Evolutionary conservation across 768 basidiomycete species (phyloP).

Genomic region (Xerocomus potaroensis): DNA sequence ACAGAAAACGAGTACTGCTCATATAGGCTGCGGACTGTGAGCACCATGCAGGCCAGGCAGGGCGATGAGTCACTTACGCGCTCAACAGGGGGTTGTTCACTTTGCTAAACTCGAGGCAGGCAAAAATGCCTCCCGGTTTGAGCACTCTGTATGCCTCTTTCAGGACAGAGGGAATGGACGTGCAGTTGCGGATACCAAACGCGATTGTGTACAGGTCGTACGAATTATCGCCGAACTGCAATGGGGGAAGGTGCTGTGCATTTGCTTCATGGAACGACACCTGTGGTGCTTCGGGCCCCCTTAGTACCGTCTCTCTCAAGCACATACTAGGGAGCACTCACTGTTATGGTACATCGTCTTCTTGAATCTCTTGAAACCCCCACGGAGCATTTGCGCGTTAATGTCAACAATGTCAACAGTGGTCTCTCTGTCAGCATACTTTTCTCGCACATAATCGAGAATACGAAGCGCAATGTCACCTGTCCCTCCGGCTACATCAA

Average conservation of each 20-base stretch:
- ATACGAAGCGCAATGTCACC: conserved; percentile 96
- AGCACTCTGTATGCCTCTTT: conserved; percentile 89
- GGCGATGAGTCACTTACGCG: conserved; percentile 52
- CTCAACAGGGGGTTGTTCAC: conserved; percentile 84
- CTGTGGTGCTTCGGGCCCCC: conserved; percentile 67
- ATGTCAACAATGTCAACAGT: conserved; percentile 90
- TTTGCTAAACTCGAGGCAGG: conserved; percentile 94
- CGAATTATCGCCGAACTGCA: conserved; percentile 71
- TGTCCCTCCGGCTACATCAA: conserved; percentile 97
- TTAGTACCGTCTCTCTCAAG: conserved; percentile 4
- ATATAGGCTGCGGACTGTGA: conserved; percentile 58
- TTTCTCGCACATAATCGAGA: conserved; percentile 84
- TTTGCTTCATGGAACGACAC: conserved; percentile 91
- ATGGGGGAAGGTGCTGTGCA: conserved; percentile 70
- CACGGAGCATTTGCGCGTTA: conserved; percentile 92
- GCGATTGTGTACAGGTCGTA: conserved; percentile 98
- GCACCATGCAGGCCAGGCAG: background rate
- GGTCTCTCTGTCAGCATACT: conserved; percentile 86
- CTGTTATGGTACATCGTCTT: conserved; percentile 99
- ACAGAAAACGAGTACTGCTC: conserved; percentile 95
- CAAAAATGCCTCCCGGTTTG: conserved; percentile 93
- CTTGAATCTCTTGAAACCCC: conserved; percentile 86
- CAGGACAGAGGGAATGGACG: conserved; percentile 83
- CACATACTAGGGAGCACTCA: conserved; percentile 35
- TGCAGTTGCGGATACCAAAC: conserved; percentile 97